Conservation (phyloP, 257 asterid genomes). For the Salvia miltiorrhiza region DNA sequence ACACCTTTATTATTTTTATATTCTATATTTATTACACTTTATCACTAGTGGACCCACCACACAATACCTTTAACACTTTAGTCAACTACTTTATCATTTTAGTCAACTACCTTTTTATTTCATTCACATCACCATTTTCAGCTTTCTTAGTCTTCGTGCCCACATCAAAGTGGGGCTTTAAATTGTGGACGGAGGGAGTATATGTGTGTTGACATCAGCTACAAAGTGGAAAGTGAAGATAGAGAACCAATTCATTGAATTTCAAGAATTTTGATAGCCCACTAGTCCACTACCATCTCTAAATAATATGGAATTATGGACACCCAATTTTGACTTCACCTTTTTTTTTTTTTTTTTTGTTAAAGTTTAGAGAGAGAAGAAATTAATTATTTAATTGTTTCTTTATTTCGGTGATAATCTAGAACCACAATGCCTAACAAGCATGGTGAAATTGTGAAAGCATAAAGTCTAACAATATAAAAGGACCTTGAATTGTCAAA, state of each 20-base stretch:
- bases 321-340: slow-evolving; percentile 1
- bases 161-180: no score
- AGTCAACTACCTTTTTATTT: no score
- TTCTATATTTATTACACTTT: no score
- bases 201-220: neutral
- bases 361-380: neutral
- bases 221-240: neutral
- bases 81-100: no score
- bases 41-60: no score
- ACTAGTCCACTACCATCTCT: neutral
- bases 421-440: neutral
- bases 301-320: neutral
- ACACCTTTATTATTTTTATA: no score
- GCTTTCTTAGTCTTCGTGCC: no score
- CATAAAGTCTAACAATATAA: neutral
- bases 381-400: neutral
- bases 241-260: neutral
- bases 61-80: no score
- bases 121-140: no score
- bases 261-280: neutral
- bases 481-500: neutral
- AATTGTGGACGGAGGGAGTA: no score
- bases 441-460: neutral
- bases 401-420: neutral
- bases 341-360: neutral